Percentiles rank a stretch among this genome's conserved stretches.
These are phyloP conservation scores for Hirschfeldia incana DNA, from an alignment of 345 rosid genomes.

Conservation along the genomic window DNA sequence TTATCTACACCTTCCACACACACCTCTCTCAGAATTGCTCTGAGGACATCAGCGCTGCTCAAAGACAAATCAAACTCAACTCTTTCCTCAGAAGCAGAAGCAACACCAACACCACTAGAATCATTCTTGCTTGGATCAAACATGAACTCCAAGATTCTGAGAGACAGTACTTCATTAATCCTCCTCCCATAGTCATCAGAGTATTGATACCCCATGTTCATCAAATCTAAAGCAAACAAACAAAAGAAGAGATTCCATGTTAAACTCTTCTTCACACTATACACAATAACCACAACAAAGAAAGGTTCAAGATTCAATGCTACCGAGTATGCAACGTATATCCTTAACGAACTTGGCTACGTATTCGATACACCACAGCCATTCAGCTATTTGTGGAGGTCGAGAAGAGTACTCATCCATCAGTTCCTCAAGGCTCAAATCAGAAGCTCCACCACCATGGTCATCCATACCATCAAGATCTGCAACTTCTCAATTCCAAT, in stretches of 20 bases:
- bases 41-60: slow-evolving; percentile 25
- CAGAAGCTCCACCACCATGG: slow-evolving; percentile 16
- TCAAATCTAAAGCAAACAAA: slow-evolving; percentile 19
- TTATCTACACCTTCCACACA: neutral
- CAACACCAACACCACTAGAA: neutral
- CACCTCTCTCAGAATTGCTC: slow-evolving; percentile 35
- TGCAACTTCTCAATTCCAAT: slow-evolving; percentile 14
- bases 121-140: slow-evolving; percentile 25
- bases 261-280: neutral
- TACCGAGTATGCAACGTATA: slow-evolving; percentile 31
- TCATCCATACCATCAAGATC: slow-evolving; percentile 22
- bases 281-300: neutral
- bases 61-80: slow-evolving; percentile 32
- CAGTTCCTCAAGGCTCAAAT: slow-evolving; percentile 29
- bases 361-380: slow-evolving; percentile 39
- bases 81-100: slow-evolving; percentile 12
- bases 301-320: neutral
- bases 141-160: slow-evolving; percentile 35
- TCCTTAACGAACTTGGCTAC: slow-evolving; percentile 33
- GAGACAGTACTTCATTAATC: slow-evolving; percentile 34
- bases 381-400: slow-evolving; percentile 31
- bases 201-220: slow-evolving; percentile 30
- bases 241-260: neutral
- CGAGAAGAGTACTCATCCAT: slow-evolving; percentile 23
- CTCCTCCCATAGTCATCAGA: slow-evolving; percentile 30